Evolutionary conservation across 2,329 filamentous ascomycete species (phyloP).

Genomic region (Metarhizium album): DNA sequence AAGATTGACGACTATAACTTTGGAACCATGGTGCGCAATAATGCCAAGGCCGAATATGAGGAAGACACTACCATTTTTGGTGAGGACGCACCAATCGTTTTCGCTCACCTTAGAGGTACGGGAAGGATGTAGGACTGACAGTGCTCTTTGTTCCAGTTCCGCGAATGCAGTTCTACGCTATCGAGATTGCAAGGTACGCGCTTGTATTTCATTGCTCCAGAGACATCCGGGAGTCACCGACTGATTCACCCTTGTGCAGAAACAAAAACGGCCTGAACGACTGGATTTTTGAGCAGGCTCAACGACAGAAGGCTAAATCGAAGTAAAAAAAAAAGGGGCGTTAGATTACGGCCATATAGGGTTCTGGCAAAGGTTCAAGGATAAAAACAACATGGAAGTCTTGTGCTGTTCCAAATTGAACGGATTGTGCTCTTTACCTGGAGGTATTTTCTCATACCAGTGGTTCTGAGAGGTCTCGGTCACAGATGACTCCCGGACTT

Average conservation of each 20-base stretch:
- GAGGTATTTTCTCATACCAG: background rate
- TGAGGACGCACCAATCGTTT: constrained; percentile 28
- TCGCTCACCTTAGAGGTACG: background rate
- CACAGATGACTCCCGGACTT: background rate
- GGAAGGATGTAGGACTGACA: background rate
- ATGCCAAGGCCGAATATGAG: constrained; percentile 72
- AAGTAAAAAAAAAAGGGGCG: constrained; percentile 9
- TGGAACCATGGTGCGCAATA: constrained; percentile 79
- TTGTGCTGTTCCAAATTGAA: background rate
- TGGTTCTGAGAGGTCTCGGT: background rate
- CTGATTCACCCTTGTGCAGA: constrained; percentile 38
- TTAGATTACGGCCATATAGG: background rate
- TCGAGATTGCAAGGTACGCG: constrained; percentile 35
- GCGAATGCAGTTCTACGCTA: constrained; percentile 46
- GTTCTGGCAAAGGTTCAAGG: background rate
- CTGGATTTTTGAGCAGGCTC: constrained; percentile 85
- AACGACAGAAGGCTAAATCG: constrained; percentile 39
- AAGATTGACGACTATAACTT: constrained; percentile 97
- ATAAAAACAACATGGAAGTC: background rate
- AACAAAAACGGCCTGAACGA: constrained; percentile 88
- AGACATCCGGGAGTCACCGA: background rate
- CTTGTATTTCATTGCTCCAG: background rate
- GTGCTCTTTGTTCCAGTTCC: constrained; percentile 28
- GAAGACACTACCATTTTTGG: constrained; percentile 88
- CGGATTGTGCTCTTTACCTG: too few species aligned